A percentile compares a stretch with the other conserved stretches of the same genome.
phyloP scores from a whole-genome alignment of 2,329 filamentous ascomycete genomes.

The Fusarium devonianum region DNA sequence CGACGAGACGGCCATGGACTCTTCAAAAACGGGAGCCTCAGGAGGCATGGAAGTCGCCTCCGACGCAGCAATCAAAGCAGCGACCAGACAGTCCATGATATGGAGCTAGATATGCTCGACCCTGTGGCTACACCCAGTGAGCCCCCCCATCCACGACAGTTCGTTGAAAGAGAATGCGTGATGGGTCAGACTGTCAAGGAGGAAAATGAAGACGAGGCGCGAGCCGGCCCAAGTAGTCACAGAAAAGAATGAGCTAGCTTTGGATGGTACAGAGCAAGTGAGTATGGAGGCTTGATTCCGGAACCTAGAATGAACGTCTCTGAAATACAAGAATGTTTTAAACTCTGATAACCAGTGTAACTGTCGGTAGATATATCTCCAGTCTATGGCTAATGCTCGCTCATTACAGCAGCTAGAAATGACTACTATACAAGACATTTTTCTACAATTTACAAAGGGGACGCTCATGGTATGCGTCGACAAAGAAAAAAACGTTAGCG shows the following conservation, averaged over 20 bases:
- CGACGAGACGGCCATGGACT: slow-evolving; percentile 45
- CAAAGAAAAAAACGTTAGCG: slow-evolving; percentile 5
- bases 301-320: slow-evolving; percentile 34
- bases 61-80: slow-evolving; percentile 44
- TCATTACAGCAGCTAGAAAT: slow-evolving; percentile 34
- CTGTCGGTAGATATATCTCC: slow-evolving; percentile 17
- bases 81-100: slow-evolving; percentile 38
- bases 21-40: slow-evolving; percentile 40
- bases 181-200: slow-evolving; percentile 49
- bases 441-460: slow-evolving; percentile 15
- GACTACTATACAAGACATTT: slow-evolving; percentile 36
- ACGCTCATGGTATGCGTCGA: slow-evolving; percentile 10
- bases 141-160: slow-evolving; percentile 23
- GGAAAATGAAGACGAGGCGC: slow-evolving; percentile 41
- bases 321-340: slow-evolving; percentile 37
- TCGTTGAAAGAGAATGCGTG: slow-evolving; percentile 46
- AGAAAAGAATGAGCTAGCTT: slow-evolving; percentile 9
- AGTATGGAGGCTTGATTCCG: slow-evolving; percentile 7
- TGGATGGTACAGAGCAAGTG: neutral
- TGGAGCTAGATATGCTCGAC: slow-evolving; percentile 44
- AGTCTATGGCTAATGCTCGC: slow-evolving; percentile 34
- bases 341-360: slow-evolving; percentile 13
- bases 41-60: slow-evolving; percentile 32
- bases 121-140: slow-evolving; percentile 17
- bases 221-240: slow-evolving; percentile 10